Base-by-base conservation (phyloP, 805 yeast genomes). In the Ogataea ramenticola region DNA sequence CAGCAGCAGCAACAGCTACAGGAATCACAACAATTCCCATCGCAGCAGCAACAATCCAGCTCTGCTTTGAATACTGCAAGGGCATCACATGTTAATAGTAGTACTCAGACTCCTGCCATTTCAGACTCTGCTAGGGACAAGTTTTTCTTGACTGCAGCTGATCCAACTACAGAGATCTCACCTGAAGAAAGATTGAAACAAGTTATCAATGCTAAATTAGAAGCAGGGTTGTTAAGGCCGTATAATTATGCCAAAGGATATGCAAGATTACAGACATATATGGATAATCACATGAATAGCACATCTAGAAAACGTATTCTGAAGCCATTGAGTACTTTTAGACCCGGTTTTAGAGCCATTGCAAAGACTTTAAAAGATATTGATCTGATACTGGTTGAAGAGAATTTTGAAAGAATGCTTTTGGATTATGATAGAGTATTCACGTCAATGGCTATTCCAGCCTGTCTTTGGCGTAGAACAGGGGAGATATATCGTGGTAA, bases 371-470 rank as follows among this genome's bases (percentile, higher is more conserved):
- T 91, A 50, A 87, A 86, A 55, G 97, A 90, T 61, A 86, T 89
- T 10, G 98, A 91, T 62, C 70, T 91, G 56, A 90, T 90, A 4
- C 67, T 89, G 31, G 97, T 91, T 4, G 98, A 91, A 55, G 98
- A 91, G 62, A 83, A 84, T 44, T 91, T 91, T 58, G 98, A 91
- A 65, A 72, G 97, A 49, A 86, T 91, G 95, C 65, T 91, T 38
- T 67, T 91, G 42, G 96, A 91, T 54, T 89, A 91, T 57, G 98
- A 91, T 60, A 72, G 98, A 31, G 96, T 91, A 3, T 91, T 91
- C 66, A 89, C 97, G 0, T 84, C 96, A 4, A 89, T 91, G 96
- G 96, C 97, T 7, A 88, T 91, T 48, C 98, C 98, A 1, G 96
- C 97, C 1, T 91, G 98, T 65, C 70, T 91, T 26, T 91, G 98